Base-by-base conservation (phyloP, 805 yeast genomes). In the Pichia manshurica region DNA sequence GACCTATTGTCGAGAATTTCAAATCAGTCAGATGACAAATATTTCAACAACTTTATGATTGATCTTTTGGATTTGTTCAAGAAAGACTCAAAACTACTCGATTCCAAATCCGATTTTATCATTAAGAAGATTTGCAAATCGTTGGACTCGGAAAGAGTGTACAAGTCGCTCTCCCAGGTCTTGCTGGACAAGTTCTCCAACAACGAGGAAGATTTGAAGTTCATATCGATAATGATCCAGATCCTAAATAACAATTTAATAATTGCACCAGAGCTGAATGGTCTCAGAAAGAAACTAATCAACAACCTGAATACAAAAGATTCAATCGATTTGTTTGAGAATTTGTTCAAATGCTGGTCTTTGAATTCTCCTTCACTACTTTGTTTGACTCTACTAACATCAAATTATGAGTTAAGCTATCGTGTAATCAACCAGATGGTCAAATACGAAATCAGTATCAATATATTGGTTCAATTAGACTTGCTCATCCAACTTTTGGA, bases 341-440 rank as follows among this genome's bases (percentile, higher is more conserved):
- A 82, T 0, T 69, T 93, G 47, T 93, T 91, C 67, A 81, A 79
- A 58, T 81, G 95, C 49, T 93, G 99, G 99, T 82, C 95, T 54
- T 83, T 84, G 51, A 91, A 88, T 61, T 82, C 96, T 0, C 89
- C 95, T 1, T 90, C 97, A 4, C 86, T 90, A 0, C 69, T 93
- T 37, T 82, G 96, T 2, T 72, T 93, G 19, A 89, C 97, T 57
- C 70, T 93, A 34, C 69, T 91, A 13, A 85, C 97, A 0, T 90
- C 90, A 47, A 86, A 87, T 47, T 91, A 93, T 62, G 93, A 88
- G 59, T 73, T 90, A 51, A 93, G 96, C 0, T 91, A 81, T 61
- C 71, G 81, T n/a, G 84, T 91, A 1, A 75, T 93, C 32, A 83
- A 85, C 56, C 78, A 77, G n/a, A 72, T 90, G 54, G 90, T 87